Evolutionary conservation across 768 basidiomycete genomes (phyloP).

Genomic region (Suillus weaverae): DNA sequence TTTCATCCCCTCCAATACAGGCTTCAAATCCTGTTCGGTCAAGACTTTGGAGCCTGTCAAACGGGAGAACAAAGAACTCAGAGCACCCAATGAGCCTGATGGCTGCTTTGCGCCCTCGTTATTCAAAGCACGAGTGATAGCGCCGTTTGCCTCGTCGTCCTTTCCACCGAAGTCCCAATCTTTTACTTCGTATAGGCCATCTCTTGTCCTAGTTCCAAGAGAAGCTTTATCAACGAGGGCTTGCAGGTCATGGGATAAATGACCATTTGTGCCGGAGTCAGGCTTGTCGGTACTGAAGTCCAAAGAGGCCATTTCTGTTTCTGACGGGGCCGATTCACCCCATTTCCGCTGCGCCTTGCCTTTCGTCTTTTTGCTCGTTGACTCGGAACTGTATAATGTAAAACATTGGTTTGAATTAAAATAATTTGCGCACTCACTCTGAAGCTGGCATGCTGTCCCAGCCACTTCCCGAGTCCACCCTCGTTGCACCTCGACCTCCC

Average conservation of each 20-base stretch:
- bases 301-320: slow-evolving; percentile 88
- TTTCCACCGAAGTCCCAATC: slow-evolving; percentile 79
- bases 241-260: slow-evolving; percentile 50
- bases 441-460: slow-evolving; percentile 64
- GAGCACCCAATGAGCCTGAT: slow-evolving; percentile 54
- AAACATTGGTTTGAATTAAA: background rate
- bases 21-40: slow-evolving; percentile 79
- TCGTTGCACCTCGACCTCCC: slow-evolving; percentile 47
- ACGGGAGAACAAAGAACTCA: slow-evolving; percentile 81
- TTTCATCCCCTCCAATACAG: slow-evolving; percentile 92
- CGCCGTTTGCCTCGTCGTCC: slow-evolving; percentile 30
- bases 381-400: slow-evolving; percentile 57
- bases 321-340: slow-evolving; percentile 79
- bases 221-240: slow-evolving; percentile 69
- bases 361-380: slow-evolving; percentile 60
- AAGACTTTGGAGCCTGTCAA: slow-evolving; percentile 85
- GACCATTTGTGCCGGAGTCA: slow-evolving; percentile 32
- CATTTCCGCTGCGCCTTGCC: slow-evolving; percentile 85
- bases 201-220: slow-evolving; percentile 70
- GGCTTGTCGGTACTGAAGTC: slow-evolving; percentile 77
- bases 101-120: slow-evolving; percentile 37
- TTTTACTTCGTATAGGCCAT: slow-evolving; percentile 73
- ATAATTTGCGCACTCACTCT: slow-evolving; percentile 53
- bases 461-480: slow-evolving; percentile 53
- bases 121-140: slow-evolving; percentile 60